phyloP scores from a whole-genome alignment of 805 yeast species.

The Candida lessepsii region DNA sequence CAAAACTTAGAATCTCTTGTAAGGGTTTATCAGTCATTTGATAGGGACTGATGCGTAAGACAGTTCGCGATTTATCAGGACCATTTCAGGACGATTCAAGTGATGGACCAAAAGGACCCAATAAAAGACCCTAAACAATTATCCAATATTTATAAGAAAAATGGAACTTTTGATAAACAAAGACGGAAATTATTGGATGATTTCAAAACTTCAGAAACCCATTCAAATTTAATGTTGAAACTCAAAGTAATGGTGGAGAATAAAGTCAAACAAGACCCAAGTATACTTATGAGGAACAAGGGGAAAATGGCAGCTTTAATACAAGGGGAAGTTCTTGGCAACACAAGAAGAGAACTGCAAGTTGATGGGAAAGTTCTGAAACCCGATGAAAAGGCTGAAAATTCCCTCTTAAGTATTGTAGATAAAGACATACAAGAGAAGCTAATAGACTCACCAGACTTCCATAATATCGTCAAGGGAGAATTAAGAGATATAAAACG shows the following conservation, averaged over 20 bases:
- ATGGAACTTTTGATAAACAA: conserved; percentile 49
- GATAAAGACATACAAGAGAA: conserved; percentile 46
- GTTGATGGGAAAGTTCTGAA: not conserved
- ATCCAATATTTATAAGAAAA: conserved; percentile 43
- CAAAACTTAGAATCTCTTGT: conserved; percentile 15
- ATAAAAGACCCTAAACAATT: conserved; percentile 41
- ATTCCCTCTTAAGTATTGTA: conserved; percentile 36
- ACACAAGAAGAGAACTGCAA: conserved; percentile 11
- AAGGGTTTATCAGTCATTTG: conserved; percentile 15
- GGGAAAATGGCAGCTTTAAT: conserved; percentile 53
- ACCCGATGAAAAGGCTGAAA: not conserved
- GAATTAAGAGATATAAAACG: conserved; percentile 37
- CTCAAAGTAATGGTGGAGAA: conserved; percentile 43
- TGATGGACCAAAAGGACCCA: no score
- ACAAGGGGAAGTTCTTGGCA: conserved; percentile 46
- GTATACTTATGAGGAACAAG: conserved; percentile 45
- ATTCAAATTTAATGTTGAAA: conserved; percentile 38
- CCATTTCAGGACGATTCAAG: no score
- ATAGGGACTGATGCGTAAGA: no score
- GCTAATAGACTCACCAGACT: conserved; percentile 41
- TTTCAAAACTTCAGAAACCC: conserved; percentile 42
- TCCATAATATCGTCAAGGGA: conserved; percentile 28
- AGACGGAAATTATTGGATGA: conserved; percentile 42
- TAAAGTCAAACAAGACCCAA: conserved; percentile 49
- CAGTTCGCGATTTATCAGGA: not conserved